Evolutionary conservation across 179 eudicot genomes (phyloP).

Genomic region (Camellia oleifera): DNA sequence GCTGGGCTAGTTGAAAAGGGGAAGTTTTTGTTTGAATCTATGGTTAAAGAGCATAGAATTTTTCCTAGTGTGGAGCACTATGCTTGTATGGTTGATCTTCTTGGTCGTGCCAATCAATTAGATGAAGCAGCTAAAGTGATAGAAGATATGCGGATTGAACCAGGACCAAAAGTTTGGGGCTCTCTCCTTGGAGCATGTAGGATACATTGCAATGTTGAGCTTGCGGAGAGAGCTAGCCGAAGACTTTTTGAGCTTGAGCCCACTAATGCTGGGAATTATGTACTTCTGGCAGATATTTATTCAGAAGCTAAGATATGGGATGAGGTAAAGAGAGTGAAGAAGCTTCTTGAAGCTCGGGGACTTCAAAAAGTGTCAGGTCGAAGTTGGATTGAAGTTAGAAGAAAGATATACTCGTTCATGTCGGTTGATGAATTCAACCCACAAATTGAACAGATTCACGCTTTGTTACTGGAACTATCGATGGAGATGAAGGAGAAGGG

Average conservation of each 20-base stretch:
- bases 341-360: slow-evolving; percentile 48
- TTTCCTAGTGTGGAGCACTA: slow-evolving; percentile 63
- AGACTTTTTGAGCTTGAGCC: slow-evolving; percentile 71
- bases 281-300: slow-evolving; percentile 63
- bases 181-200: slow-evolving; percentile 76
- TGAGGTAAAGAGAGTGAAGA: slow-evolving; percentile 57
- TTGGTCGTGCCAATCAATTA: slow-evolving; percentile 66
- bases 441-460: slow-evolving; percentile 55
- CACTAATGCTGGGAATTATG: slow-evolving; percentile 70
- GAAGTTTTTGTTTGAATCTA: slow-evolving; percentile 49
- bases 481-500: slow-evolving; percentile 68
- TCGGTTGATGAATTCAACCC: slow-evolving; percentile 71
- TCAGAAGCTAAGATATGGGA: slow-evolving; percentile 63
- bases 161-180: slow-evolving; percentile 77
- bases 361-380: slow-evolving; percentile 57
- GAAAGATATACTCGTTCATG: slow-evolving; percentile 51
- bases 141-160: slow-evolving; percentile 57
- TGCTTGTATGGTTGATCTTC: slow-evolving; percentile 73
- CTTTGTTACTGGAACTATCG: slow-evolving; percentile 47
- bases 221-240: slow-evolving; percentile 67
- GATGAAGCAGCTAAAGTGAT: slow-evolving; percentile 54
- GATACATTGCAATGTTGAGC: slow-evolving; percentile 67
- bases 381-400: slow-evolving; percentile 69
- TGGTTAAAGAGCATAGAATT: slow-evolving; percentile 43
- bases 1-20: slow-evolving; percentile 64